These are phyloP conservation scores for Haematococcus lacustris DNA, from an alignment of 139 green algal genomes.

Conservation along the genomic window DNA sequence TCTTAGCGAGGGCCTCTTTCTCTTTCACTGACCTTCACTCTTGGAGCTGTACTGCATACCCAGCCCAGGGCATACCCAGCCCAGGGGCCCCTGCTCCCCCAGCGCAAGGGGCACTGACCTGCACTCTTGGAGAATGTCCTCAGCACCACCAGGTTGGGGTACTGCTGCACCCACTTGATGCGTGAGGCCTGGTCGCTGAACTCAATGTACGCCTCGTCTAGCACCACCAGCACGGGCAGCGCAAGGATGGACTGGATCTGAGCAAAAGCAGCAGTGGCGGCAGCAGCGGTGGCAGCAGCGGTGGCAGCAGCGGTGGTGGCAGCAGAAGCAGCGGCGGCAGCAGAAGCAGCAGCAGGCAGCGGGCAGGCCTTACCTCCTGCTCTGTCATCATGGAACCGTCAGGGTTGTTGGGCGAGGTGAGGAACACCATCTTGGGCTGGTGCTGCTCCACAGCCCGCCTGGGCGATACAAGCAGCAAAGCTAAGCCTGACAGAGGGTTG, in stretches of 20 bases:
- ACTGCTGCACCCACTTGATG: constrained; percentile 64
- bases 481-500: too few species aligned
- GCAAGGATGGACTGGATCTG: constrained; percentile 66
- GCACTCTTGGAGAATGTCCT: constrained; percentile 96
- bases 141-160: constrained; percentile 92
- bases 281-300: neutral
- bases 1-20: too few species aligned
- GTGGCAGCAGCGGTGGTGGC: too few species aligned
- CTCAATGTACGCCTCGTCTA: constrained; percentile 99
- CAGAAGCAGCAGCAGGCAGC: neutral
- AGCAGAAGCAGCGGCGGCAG: neutral
- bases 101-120: constrained; percentile 45
- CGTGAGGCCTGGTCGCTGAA: constrained; percentile 59
- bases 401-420: constrained; percentile 98
- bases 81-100: too few species aligned
- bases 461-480: constrained; percentile 46
- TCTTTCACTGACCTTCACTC: too few species aligned
- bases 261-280: neutral
- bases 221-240: constrained; percentile 89
- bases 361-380: constrained; percentile 38
- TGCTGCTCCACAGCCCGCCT: constrained; percentile 78
- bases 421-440: constrained; percentile 93
- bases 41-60: too few species aligned
- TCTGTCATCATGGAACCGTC: constrained; percentile 85
- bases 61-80: too few species aligned